These are phyloP conservation scores for Alternaria metachromatica DNA, from an alignment of 2,329 filamentous ascomycete species.

Conservation along the genomic window DNA sequence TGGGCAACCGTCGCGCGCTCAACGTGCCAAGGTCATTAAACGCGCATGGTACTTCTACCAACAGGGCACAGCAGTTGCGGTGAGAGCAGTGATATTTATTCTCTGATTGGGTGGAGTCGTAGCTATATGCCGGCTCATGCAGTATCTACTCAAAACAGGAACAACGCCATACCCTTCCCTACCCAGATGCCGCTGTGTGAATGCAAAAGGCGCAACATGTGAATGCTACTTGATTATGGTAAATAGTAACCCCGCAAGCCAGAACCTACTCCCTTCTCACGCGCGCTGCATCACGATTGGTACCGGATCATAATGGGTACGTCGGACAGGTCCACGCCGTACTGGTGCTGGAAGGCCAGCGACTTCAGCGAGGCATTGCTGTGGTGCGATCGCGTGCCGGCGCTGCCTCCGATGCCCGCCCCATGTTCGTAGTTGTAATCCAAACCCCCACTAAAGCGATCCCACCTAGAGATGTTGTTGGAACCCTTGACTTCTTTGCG, in stretches of 20 bases:
- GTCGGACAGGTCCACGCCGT: conserved; percentile 43
- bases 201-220: conserved; percentile 10
- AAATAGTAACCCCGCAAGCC: neutral
- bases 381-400: conserved; percentile 43
- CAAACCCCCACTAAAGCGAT: conserved; percentile 48
- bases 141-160: conserved; percentile 18
- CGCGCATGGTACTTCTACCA: neutral
- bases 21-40: neutral
- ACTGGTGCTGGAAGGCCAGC: conserved; percentile 36
- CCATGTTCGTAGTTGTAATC: conserved; percentile 45
- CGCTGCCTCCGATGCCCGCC: conserved; percentile 45
- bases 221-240: neutral
- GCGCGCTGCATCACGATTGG: conserved; percentile 37
- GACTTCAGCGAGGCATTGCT: conserved; percentile 40
- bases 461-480: conserved; percentile 20
- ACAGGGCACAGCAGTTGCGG: neutral
- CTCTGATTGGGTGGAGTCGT: conserved; percentile 15
- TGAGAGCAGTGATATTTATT: conserved; percentile 5
- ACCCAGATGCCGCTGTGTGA: conserved; percentile 15
- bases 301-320: conserved; percentile 39
- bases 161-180: conserved; percentile 11
- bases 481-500: neutral
- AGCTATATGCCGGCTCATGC: conserved; percentile 7
- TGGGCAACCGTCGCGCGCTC: neutral
- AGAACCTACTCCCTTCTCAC: conserved; percentile 9